A percentile compares a stretch with the other conserved stretches of the same genome.
Conservation (phyloP, 1,284 basidiomycete genomes). For the Ustilago curta region DNA sequence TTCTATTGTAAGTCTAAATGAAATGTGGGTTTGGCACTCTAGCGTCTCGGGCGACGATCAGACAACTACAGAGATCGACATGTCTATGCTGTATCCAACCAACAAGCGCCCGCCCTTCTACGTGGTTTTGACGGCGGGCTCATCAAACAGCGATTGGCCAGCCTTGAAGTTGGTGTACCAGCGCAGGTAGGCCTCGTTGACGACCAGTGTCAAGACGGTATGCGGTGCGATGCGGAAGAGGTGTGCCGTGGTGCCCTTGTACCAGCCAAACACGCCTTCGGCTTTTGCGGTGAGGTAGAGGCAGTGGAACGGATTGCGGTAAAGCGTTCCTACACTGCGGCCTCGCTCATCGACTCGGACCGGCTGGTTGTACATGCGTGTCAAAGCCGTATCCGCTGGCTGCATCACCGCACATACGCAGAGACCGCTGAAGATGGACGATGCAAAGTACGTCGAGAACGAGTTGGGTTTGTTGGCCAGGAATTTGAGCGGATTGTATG, state of each 20-base stretch:
- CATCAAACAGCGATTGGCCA: constrained; percentile 45
- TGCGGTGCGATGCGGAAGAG: constrained; percentile 67
- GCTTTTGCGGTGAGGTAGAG: constrained; percentile 93
- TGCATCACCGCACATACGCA: constrained; percentile 77
- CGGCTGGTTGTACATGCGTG: constrained; percentile 92
- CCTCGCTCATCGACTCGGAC: constrained; percentile 64
- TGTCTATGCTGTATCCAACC: neutral
- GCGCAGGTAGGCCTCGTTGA: constrained; percentile 59
- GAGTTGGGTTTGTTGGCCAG: constrained; percentile 74
- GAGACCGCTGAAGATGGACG: constrained; percentile 87
- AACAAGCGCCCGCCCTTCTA: constrained; percentile 3
- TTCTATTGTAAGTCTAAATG: no score
- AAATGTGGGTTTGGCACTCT: no score
- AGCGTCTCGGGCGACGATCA: no score
- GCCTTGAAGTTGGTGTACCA: constrained; percentile 59
- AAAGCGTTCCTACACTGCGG: constrained; percentile 46
- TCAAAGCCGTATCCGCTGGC: constrained; percentile 77
- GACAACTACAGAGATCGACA: no score
- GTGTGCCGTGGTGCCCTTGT: constrained; percentile 68
- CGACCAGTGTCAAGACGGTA: constrained; percentile 62
- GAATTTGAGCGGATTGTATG: constrained; percentile 65
- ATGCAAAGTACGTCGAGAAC: constrained; percentile 86
- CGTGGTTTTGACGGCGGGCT: constrained; percentile 33
- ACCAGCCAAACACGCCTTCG: constrained; percentile 83
- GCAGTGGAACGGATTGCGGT: constrained; percentile 87